phyloP scores from a whole-genome alignment of 2,329 filamentous ascomycete genomes.

The Ophiosphaerella korrae region DNA sequence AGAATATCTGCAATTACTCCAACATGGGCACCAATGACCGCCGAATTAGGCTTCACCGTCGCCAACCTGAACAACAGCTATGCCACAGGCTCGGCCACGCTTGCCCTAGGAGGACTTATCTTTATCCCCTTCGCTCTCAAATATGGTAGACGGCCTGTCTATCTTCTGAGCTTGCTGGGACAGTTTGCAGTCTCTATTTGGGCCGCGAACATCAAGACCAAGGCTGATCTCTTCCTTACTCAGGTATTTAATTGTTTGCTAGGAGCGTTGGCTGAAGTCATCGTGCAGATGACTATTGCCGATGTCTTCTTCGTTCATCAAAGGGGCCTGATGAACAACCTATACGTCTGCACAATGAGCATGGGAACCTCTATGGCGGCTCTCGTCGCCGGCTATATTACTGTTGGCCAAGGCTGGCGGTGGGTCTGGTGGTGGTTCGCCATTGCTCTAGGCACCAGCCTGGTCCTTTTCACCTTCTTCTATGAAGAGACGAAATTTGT shows the following conservation, averaged over 20 bases:
- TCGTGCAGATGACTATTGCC: conserved; percentile 56
- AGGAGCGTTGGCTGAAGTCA: conserved; percentile 51
- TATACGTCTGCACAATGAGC: conserved; percentile 51
- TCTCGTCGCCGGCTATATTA: conserved; percentile 51
- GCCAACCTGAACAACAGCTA: conserved; percentile 55
- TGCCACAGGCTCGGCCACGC: conserved; percentile 50
- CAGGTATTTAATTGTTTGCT: conserved; percentile 53
- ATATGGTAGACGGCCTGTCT: conserved; percentile 54
- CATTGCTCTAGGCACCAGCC: conserved; percentile 47
- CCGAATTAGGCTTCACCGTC: conserved; percentile 12
- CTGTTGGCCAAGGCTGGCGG: conserved; percentile 53
- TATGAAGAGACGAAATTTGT: conserved; percentile 48
- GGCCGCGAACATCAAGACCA: conserved; percentile 52
- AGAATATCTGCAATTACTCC: conserved; percentile 17
- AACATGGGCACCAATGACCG: conserved; percentile 14
- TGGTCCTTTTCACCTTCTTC: conserved; percentile 51
- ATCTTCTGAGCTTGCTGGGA: conserved; percentile 49
- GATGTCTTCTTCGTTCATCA: conserved; percentile 58
- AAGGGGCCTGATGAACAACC: conserved; percentile 53
- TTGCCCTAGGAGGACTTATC: conserved; percentile 51
- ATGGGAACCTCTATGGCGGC: conserved; percentile 46
- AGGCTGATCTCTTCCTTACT: conserved; percentile 51
- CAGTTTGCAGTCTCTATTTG: conserved; percentile 50
- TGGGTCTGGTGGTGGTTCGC: conserved; percentile 58
- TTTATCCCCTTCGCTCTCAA: conserved; percentile 55